A percentile compares a stretch with the other conserved stretches of the same genome.
Evolutionary conservation across 768 basidiomycete species (phyloP).

Genomic region (Daedaleopsis nitida): DNA sequence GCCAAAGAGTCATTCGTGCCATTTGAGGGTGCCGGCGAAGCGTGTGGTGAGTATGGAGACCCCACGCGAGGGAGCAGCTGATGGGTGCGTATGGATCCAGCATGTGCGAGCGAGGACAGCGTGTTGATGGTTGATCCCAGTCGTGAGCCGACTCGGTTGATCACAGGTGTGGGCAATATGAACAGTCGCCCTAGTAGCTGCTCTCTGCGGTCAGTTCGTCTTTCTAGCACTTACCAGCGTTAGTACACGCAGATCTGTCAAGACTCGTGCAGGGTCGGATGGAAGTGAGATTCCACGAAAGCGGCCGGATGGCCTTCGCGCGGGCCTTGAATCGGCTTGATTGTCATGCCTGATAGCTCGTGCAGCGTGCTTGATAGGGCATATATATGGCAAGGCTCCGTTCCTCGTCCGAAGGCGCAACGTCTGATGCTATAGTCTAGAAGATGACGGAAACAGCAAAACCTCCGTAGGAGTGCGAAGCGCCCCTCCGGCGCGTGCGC

Average conservation of each 20-base stretch:
- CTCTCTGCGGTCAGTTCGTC: not conserved
- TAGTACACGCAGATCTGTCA: not conserved
- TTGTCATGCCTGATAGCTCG: not conserved
- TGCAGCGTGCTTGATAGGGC: too few relatives aligned
- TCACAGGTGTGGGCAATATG: not conserved
- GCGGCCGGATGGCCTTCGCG: not conserved
- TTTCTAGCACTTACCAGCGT: not conserved
- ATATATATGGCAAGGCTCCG: not conserved
- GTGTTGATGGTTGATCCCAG: not conserved
- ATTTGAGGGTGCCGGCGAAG: not conserved
- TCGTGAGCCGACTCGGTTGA: not conserved
- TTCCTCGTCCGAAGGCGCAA: not conserved
- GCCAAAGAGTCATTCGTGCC: not conserved
- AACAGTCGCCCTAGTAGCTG: not conserved
- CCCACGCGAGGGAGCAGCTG: not conserved
- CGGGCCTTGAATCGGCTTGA: too few relatives aligned
- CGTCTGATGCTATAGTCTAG: not conserved
- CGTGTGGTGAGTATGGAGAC: not conserved
- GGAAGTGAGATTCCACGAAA: not conserved
- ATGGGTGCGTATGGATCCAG: slow-evolving; percentile 7
- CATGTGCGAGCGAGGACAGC: not conserved
- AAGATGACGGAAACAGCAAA: not conserved
- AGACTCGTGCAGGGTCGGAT: not conserved
- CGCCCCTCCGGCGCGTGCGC: too few relatives aligned
- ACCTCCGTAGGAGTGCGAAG: not conserved